Evolutionary conservation across 2,329 filamentous ascomycete species (phyloP).

Genomic region (Exophiala dermatitidis): DNA sequence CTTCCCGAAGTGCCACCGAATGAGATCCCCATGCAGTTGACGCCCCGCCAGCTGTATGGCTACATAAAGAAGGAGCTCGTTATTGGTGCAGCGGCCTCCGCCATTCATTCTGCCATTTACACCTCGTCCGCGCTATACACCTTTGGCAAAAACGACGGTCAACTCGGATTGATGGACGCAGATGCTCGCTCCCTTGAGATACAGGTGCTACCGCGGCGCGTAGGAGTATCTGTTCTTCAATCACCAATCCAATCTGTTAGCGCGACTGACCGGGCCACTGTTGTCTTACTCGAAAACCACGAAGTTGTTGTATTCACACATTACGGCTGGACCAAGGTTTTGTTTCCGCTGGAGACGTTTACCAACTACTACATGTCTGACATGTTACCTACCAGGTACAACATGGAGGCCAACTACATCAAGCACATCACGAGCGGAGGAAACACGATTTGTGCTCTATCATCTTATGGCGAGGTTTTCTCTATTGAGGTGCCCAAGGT

Average conservation of each 20-base stretch:
- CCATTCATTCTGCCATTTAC: constrained; percentile 84
- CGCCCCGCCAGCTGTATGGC: constrained; percentile 84
- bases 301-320: constrained; percentile 93
- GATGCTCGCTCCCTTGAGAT: constrained; percentile 83
- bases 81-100: constrained; percentile 76
- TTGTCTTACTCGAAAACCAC: constrained; percentile 74
- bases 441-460: constrained; percentile 85
- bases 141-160: constrained; percentile 91
- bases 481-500: constrained; percentile 70
- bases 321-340: constrained; percentile 87
- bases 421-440: constrained; percentile 73
- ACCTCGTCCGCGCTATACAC: constrained; percentile 76
- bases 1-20: constrained; percentile 58
- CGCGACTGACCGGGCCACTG: constrained; percentile 84
- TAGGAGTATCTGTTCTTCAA: constrained; percentile 75
- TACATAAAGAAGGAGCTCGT: constrained; percentile 79
- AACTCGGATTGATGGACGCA: constrained; percentile 88
- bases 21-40: constrained; percentile 73
- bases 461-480: constrained; percentile 77
- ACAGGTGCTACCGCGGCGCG: constrained; percentile 75
- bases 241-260: constrained; percentile 68
- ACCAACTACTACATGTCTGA: constrained; percentile 59
- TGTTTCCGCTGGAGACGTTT: constrained; percentile 70
- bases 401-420: constrained; percentile 60
- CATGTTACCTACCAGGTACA: constrained; percentile 59